phyloP scores from a whole-genome alignment of 495 filamentous ascomycete genomes.

The Daldinia vernicosa region DNA sequence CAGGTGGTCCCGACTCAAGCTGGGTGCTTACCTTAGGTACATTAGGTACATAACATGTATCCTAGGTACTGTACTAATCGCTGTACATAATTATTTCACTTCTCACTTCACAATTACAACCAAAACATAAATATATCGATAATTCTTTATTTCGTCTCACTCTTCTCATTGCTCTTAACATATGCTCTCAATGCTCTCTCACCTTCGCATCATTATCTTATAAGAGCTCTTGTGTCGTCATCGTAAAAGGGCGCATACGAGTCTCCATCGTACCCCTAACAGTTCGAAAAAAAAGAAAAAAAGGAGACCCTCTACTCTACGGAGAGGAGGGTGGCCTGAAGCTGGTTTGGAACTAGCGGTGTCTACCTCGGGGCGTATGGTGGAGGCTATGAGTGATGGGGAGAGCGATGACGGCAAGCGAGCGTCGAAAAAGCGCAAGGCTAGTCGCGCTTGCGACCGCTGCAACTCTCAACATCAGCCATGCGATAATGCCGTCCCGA shows the following conservation, averaged over 20 bases:
- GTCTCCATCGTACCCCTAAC: constrained; percentile 6
- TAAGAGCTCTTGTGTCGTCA: constrained; percentile 19
- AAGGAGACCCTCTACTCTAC: constrained; percentile 12
- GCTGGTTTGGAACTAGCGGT: constrained; percentile 17
- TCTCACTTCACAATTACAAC: constrained; percentile 23
- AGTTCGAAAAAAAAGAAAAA: neutral
- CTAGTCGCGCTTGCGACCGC: constrained; percentile 47
- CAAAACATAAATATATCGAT: constrained; percentile 2
- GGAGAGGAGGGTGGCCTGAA: neutral
- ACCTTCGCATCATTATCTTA: constrained; percentile 2
- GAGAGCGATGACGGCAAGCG: constrained; percentile 47
- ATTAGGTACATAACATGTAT: neutral
- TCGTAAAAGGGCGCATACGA: constrained; percentile 15
- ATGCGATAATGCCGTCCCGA: constrained; percentile 46
- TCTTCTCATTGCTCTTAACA: neutral
- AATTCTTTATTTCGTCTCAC: neutral
- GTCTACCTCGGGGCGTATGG: constrained; percentile 25
- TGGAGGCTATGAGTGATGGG: constrained; percentile 49
- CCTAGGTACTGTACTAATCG: neutral
- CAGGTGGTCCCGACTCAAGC: neutral
- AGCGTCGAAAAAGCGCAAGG: constrained; percentile 48
- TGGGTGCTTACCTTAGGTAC: neutral
- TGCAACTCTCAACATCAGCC: constrained; percentile 49
- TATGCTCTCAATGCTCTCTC: constrained; percentile 9
- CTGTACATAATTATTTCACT: constrained; percentile 2